Percentiles rank a stretch among this genome's conserved stretches.
These are phyloP conservation scores for Xylaria sp. DNA, from an alignment of 2,329 filamentous ascomycete species.

Conservation along the genomic window DNA sequence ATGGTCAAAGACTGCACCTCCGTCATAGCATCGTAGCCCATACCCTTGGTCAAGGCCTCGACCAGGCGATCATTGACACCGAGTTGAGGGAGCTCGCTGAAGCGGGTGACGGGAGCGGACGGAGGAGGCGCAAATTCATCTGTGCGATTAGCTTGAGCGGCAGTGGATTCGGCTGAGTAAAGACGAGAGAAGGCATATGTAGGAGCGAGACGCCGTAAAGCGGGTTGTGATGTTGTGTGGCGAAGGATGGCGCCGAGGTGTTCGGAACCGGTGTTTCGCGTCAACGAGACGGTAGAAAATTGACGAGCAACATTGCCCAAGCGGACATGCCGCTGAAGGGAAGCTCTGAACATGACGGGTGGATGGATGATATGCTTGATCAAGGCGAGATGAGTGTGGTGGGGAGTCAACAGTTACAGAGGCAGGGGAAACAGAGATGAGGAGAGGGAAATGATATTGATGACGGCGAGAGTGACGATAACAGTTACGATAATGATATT, in stretches of 20 bases:
- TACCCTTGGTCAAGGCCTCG: constrained; percentile 72
- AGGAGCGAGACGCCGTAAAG: constrained; percentile 27
- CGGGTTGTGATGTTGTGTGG: constrained; percentile 24
- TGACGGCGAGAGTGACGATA: not conserved
- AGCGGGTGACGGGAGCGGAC: constrained; percentile 52
- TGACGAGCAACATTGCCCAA: constrained; percentile 46
- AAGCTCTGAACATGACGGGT: constrained; percentile 45
- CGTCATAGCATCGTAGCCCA: constrained; percentile 88
- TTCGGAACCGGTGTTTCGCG: constrained; percentile 37
- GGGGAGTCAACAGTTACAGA: not conserved
- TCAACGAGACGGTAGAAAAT: constrained; percentile 40
- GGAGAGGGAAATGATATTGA: not conserved
- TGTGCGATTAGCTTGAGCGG: constrained; percentile 27
- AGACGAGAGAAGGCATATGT: constrained; percentile 40
- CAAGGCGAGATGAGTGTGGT: constrained; percentile 8
- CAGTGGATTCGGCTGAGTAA: constrained; percentile 43
- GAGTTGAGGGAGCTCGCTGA: constrained; percentile 57
- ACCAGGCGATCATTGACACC: constrained; percentile 74
- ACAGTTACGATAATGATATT: too few species aligned
- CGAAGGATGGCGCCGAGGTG: constrained; percentile 35
- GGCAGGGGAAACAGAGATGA: not conserved
- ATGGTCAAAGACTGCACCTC: constrained; percentile 91
- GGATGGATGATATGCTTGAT: not conserved
- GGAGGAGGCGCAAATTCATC: constrained; percentile 36
- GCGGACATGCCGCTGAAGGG: constrained; percentile 49